phyloP scores from a whole-genome alignment of 2,329 filamentous ascomycete species.

The Sporothrix brasiliensis region DNA sequence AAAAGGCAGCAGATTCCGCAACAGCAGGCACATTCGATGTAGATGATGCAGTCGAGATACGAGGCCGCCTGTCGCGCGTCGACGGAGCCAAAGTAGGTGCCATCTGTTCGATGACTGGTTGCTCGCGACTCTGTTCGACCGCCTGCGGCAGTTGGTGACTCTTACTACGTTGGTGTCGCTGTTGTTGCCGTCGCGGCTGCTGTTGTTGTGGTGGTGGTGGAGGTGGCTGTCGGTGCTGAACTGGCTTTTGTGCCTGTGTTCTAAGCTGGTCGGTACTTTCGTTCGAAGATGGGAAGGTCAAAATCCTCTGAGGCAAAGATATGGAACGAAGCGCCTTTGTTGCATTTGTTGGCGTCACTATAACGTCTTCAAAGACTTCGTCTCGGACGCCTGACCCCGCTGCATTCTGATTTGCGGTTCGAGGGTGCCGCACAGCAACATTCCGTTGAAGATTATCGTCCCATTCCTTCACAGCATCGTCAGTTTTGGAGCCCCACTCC shows the following conservation, averaged over 20 bases:
- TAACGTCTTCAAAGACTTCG: slow-evolving; percentile 53
- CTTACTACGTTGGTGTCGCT: not conserved
- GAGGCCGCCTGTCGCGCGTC: slow-evolving; percentile 50
- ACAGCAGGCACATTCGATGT: slow-evolving; percentile 60
- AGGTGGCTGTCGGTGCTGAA: slow-evolving; percentile 31
- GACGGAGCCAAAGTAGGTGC: slow-evolving; percentile 44
- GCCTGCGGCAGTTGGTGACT: not conserved
- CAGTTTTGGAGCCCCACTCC: slow-evolving; percentile 55
- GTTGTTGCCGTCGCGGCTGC: slow-evolving; percentile 25
- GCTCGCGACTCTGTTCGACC: not conserved
- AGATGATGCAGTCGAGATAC: slow-evolving; percentile 58
- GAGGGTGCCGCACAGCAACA: slow-evolving; percentile 57
- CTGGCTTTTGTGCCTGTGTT: slow-evolving; percentile 34
- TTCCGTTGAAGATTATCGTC: slow-evolving; percentile 58
- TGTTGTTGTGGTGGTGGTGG: slow-evolving; percentile 41
- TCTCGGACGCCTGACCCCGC: slow-evolving; percentile 35
- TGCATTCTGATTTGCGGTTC: slow-evolving; percentile 39
- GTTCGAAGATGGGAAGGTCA: slow-evolving; percentile 46
- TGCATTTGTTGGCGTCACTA: slow-evolving; percentile 56
- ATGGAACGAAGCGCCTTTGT: slow-evolving; percentile 54
- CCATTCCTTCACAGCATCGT: slow-evolving; percentile 57
- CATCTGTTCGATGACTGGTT: slow-evolving; percentile 29
- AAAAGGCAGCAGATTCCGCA: slow-evolving; percentile 60
- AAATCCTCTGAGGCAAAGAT: slow-evolving; percentile 50
- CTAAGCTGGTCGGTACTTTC: slow-evolving; percentile 37